phyloP scores from a whole-genome alignment of 2,329 filamentous ascomycete species.

The Hypoxylon sp. region DNA sequence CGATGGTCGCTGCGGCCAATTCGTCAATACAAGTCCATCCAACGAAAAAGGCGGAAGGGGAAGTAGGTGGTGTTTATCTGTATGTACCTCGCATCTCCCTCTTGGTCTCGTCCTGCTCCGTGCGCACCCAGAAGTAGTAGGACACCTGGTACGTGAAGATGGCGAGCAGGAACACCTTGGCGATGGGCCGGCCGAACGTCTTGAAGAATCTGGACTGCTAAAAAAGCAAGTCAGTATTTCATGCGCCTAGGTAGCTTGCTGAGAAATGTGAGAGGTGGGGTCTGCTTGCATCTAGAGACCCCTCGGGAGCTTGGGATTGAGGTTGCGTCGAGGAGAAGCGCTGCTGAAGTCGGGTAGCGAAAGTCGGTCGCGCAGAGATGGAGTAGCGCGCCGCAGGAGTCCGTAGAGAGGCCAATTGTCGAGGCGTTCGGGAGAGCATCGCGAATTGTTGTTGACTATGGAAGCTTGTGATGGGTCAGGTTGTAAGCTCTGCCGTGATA shows the following conservation, averaged over 20 bases:
- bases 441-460: slow-evolving; percentile 9
- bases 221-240: neutral
- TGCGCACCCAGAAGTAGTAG: slow-evolving; percentile 79
- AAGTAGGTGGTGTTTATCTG: too few relatives aligned
- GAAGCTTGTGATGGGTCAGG: neutral
- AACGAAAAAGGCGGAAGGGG: too few relatives aligned
- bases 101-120: slow-evolving; percentile 78
- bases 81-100: slow-evolving; percentile 66
- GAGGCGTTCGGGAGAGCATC: slow-evolving; percentile 29
- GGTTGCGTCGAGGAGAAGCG: slow-evolving; percentile 41
- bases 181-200: slow-evolving; percentile 77
- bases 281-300: slow-evolving; percentile 38
- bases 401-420: slow-evolving; percentile 33
- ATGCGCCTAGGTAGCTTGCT: neutral
- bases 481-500: too few relatives aligned
- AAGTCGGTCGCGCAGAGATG: neutral
- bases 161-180: slow-evolving; percentile 79
- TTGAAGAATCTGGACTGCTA: slow-evolving; percentile 76
- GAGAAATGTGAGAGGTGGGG: neutral
- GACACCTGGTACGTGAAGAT: slow-evolving; percentile 82
- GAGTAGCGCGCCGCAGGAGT: slow-evolving; percentile 14
- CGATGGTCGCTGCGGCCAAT: slow-evolving; percentile 43
- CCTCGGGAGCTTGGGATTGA: slow-evolving; percentile 11
- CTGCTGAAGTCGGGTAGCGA: slow-evolving; percentile 9
- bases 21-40: slow-evolving; percentile 27